Percentiles rank a stretch among this genome's conserved stretches.
These are phyloP conservation scores for Wickerhamiella allomyrinae DNA, from an alignment of 805 yeast species.

Conservation along the genomic window DNA sequence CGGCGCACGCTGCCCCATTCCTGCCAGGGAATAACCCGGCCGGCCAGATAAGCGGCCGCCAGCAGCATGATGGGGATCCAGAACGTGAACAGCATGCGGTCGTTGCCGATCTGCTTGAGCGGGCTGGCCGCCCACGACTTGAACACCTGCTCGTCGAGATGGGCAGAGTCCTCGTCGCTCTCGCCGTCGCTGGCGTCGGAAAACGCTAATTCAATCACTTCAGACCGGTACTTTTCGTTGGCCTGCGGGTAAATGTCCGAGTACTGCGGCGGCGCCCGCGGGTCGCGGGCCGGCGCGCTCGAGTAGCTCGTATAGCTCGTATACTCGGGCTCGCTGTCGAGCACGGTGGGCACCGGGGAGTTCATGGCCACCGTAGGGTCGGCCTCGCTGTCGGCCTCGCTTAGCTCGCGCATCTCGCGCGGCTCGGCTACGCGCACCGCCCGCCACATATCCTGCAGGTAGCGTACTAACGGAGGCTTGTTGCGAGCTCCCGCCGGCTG, in stretches of 20 bases:
- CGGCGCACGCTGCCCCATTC: too few relatives aligned
- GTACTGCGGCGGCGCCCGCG: conserved; percentile 8
- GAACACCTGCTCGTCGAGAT: conserved; percentile 5
- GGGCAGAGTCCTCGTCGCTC: conserved; percentile 7
- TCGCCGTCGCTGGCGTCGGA: conserved; percentile 15
- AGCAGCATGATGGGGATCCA: conserved; percentile 68
- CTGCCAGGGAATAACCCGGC: not conserved
- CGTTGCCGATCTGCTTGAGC: conserved; percentile 42
- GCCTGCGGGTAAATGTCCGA: conserved; percentile 9
- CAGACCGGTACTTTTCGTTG: conserved; percentile 12
- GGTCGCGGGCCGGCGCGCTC: not conserved
- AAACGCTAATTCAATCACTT: conserved; percentile 9
- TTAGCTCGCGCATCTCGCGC: too few relatives aligned
- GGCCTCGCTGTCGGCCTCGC: not conserved
- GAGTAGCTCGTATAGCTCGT: not conserved
- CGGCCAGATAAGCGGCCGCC: conserved; percentile 8
- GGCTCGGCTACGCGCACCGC: not conserved
- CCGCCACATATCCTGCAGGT: not conserved
- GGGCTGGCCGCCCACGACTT: conserved; percentile 26
- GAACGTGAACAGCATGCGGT: conserved; percentile 73
- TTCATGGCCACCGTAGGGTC: not conserved
- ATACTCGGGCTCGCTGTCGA: not conserved
- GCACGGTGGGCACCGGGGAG: not conserved
- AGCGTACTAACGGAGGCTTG: not conserved
- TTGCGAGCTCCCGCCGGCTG: not conserved